Conservation (phyloP, 192 early-diverging fungal genomes). For the Entomortierella parvispora region DNA sequence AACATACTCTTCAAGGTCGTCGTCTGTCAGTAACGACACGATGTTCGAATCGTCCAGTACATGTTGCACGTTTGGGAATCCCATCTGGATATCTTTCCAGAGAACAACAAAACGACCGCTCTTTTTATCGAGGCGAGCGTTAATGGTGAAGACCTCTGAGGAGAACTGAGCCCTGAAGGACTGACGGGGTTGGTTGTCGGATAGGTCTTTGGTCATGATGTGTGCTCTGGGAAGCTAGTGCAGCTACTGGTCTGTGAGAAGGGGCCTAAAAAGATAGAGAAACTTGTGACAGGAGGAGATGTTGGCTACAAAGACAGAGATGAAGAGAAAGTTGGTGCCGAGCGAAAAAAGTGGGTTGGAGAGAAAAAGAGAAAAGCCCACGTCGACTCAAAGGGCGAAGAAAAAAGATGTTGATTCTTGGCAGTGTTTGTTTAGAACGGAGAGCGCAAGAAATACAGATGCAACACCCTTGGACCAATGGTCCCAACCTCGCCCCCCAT, state of each 20-base stretch:
- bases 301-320: too few relatives aligned
- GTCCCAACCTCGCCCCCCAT: too few relatives aligned
- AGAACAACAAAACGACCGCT: background rate
- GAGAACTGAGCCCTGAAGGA: conserved; percentile 4
- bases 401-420: too few relatives aligned
- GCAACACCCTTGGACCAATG: too few relatives aligned
- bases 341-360: too few relatives aligned
- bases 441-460: too few relatives aligned
- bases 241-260: background rate
- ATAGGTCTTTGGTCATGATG: background rate
- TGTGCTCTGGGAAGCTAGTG: background rate
- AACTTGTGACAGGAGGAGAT: background rate
- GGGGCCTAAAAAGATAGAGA: background rate
- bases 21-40: background rate
- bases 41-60: conserved; percentile 1
- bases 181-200: conserved; percentile 1
- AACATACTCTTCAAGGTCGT: conserved; percentile 3
- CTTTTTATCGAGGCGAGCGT: conserved; percentile 6
- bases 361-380: too few relatives aligned
- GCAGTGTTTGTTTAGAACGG: too few relatives aligned
- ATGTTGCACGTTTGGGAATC: conserved; percentile 1
- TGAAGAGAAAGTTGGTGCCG: too few relatives aligned
- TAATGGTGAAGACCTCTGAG: conserved; percentile 2
- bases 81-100: conserved; percentile 8
- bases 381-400: too few relatives aligned